A percentile compares a stretch with the other conserved stretches of the same genome.
These are phyloP conservation scores for Flueggea neowawraea DNA, from an alignment of 441 rosid species.

Conservation along the genomic window DNA sequence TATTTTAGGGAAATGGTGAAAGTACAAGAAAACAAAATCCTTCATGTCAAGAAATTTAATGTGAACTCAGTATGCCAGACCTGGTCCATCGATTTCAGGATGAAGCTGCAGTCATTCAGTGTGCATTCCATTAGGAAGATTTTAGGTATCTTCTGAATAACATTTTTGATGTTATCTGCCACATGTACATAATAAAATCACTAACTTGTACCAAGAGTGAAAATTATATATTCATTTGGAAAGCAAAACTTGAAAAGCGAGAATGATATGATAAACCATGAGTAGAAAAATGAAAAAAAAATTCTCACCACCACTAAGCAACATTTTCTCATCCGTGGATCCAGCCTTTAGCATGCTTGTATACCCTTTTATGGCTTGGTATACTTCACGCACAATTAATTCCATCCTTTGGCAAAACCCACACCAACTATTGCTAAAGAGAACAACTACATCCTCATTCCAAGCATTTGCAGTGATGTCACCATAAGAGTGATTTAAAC, in stretches of 20 bases:
- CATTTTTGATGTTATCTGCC: slow-evolving; percentile 48
- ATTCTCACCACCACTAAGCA: slow-evolving; percentile 40
- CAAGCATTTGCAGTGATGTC: slow-evolving; percentile 31
- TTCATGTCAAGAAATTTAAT: slow-evolving; percentile 2
- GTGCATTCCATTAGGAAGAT: slow-evolving; percentile 93
- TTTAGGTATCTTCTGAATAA: slow-evolving; percentile 42
- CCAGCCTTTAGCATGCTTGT: slow-evolving; percentile 36
- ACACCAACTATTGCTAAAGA: slow-evolving; percentile 86
- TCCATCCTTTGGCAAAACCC: slow-evolving; percentile 99
- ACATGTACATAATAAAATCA: slow-evolving; percentile 12
- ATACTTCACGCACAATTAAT: slow-evolving; percentile 81
- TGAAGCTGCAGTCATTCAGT: slow-evolving; percentile 83
- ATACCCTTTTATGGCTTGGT: slow-evolving; percentile 62
- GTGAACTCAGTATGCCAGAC: slow-evolving; percentile 30
- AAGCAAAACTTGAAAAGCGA: slow-evolving; percentile 1
- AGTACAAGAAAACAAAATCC: neutral
- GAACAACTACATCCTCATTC: slow-evolving; percentile 86
- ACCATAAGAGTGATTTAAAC: slow-evolving; percentile 42
- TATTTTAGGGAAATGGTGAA: neutral
- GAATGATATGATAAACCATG: slow-evolving; percentile 3
- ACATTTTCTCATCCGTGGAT: slow-evolving; percentile 32
- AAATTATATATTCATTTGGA: slow-evolving; percentile 4
- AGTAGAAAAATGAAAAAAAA: slow-evolving; percentile 2
- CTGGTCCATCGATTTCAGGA: slow-evolving; percentile 61
- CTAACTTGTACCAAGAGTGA: neutral